Conservation (phyloP, 2,329 filamentous ascomycete genomes). For the Pseudogymnoascus sp. region DNA sequence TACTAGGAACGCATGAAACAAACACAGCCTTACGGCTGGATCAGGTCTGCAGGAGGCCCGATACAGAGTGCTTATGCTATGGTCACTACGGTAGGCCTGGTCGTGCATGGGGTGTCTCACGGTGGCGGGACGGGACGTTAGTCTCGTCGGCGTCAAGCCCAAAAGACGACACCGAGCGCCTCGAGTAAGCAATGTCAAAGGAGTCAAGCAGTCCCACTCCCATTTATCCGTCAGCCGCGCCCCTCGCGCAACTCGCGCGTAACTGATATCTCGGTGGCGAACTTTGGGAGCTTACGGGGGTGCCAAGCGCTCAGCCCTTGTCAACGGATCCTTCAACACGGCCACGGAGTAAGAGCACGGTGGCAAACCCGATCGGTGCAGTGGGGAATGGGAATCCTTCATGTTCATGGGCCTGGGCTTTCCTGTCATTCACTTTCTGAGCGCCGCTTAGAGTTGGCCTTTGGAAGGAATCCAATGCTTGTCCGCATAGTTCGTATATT, state of each 20-base stretch:
- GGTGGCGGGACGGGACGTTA: conserved; percentile 6
- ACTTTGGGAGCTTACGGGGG: background rate
- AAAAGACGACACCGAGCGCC: background rate
- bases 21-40: background rate
- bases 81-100: background rate
- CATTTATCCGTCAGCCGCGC: background rate
- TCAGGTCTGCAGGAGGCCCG: background rate
- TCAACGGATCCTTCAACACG: background rate
- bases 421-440: background rate
- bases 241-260: background rate
- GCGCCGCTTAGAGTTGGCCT: background rate
- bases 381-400: background rate
- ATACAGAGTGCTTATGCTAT: background rate
- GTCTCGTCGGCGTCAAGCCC: background rate
- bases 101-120: background rate
- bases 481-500: background rate
- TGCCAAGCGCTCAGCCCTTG: background rate
- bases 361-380: background rate
- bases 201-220: background rate
- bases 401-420: background rate
- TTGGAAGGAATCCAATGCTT: background rate
- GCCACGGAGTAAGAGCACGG: background rate
- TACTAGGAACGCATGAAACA: background rate
- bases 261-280: background rate
- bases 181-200: background rate